A percentile compares a stretch with the other conserved stretches of the same genome.
phyloP scores from a whole-genome alignment of 176 grass and related monocot species.

The Saccharum officinarum region DNA sequence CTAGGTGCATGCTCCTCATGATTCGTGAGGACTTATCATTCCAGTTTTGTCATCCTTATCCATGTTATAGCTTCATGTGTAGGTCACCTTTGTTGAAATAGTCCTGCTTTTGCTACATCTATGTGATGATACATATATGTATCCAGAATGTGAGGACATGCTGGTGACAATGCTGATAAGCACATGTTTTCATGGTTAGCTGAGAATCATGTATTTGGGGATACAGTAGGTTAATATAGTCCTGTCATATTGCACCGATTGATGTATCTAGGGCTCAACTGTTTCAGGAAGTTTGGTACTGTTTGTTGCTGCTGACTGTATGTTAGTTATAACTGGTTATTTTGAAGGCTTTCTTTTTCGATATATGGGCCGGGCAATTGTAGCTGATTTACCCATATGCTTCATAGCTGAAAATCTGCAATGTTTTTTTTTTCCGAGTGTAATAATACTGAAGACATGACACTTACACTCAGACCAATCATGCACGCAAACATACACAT shows the following conservation, averaged over 20 bases:
- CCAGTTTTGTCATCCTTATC: conserved; percentile 31
- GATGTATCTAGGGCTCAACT: background rate
- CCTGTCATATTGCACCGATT: background rate
- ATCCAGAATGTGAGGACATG: background rate
- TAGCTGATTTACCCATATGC: background rate
- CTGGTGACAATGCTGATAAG: background rate
- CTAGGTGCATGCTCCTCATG: conserved; percentile 38
- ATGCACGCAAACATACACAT: no score
- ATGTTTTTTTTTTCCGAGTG: background rate
- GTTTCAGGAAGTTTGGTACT: background rate
- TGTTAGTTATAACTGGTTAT: background rate
- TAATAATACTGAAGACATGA: no score
- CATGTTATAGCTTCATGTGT: conserved; percentile 39
- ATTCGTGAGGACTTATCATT: conserved; percentile 12
- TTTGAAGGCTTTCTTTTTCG: background rate
- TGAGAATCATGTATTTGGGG: background rate
- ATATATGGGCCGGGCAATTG: background rate
- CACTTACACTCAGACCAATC: no score
- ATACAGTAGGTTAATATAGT: background rate
- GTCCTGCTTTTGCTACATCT: background rate
- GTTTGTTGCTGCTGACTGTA: background rate
- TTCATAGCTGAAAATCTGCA: background rate
- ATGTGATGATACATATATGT: background rate
- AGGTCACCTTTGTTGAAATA: conserved; percentile 10
- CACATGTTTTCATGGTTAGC: background rate